These are phyloP conservation scores for Camelina hispida DNA, from an alignment of 345 rosid species.

Conservation along the genomic window DNA sequence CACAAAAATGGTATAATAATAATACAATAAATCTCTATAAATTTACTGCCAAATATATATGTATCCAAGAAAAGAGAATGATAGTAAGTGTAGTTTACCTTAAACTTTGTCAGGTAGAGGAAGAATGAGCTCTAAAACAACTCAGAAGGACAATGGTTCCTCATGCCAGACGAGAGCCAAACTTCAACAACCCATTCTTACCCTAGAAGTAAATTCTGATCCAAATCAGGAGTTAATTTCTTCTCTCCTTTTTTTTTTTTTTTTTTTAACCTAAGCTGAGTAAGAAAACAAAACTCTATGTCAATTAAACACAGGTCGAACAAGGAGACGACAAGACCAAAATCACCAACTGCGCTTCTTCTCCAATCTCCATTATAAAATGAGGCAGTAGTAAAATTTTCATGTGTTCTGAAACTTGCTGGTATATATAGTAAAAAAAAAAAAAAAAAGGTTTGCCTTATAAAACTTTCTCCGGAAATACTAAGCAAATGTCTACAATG, in stretches of 20 bases:
- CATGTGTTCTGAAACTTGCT: neutral
- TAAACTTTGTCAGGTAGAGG: constrained; percentile 59
- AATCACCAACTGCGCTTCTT: constrained; percentile 46
- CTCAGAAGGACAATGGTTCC: constrained; percentile 84
- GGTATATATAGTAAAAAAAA: neutral
- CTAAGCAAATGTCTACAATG: constrained; percentile 34
- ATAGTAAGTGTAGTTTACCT: neutral
- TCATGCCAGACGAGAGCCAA: constrained; percentile 75
- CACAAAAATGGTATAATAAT: constrained; percentile 59
- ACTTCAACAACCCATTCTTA: constrained; percentile 70
- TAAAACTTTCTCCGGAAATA: neutral
- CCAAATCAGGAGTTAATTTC: constrained; percentile 9
- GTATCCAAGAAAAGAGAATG: constrained; percentile 1
- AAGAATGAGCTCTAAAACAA: constrained; percentile 81
- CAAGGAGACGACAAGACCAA: constrained; percentile 66
- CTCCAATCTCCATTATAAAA: neutral
- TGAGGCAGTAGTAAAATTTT: constrained; percentile 2
- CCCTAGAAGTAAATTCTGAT: constrained; percentile 45
- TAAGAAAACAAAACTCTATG: neutral
- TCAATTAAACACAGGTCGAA: constrained; percentile 50
- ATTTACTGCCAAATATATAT: constrained; percentile 3
- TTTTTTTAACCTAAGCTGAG: neutral
- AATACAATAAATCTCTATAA: neutral
- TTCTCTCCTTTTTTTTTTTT: neutral
- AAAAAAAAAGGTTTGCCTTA: neutral